These are phyloP conservation scores for Exophiala lecanii-corni DNA, from an alignment of 2,329 filamentous ascomycete species.

Conservation along the genomic window DNA sequence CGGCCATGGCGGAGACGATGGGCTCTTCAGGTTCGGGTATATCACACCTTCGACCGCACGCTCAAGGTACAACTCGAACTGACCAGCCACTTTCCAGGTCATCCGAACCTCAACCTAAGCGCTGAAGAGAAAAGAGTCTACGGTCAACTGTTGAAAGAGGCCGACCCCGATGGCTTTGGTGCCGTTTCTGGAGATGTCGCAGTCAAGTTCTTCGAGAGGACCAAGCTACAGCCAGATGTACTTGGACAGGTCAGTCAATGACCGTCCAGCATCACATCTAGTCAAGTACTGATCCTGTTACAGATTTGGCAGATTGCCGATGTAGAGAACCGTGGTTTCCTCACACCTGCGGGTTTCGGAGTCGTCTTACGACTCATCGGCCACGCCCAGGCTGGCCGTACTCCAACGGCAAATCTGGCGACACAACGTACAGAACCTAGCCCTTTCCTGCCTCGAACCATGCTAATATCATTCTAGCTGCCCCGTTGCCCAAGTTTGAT, in stretches of 20 bases:
- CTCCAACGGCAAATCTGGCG: constrained; percentile 75
- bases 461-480: constrained; percentile 44
- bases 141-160: constrained; percentile 86
- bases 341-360: constrained; percentile 89
- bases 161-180: constrained; percentile 84
- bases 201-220: constrained; percentile 97
- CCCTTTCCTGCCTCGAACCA: no score
- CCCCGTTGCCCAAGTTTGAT: constrained; percentile 89
- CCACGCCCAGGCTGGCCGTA: constrained; percentile 83
- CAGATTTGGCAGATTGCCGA: constrained; percentile 99
- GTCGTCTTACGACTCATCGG: constrained; percentile 90
- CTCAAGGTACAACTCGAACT: background rate
- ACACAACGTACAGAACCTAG: constrained; percentile 57
- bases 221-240: constrained; percentile 75
- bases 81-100: constrained; percentile 27
- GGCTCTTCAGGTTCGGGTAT: constrained; percentile 24
- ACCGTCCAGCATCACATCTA: background rate
- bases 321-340: constrained; percentile 87
- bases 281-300: constrained; percentile 4
- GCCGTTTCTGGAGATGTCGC: constrained; percentile 95
- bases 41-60: constrained; percentile 6
- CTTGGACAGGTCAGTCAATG: constrained; percentile 69
- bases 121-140: constrained; percentile 91
- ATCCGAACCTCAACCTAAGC: constrained; percentile 75
- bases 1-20: constrained; percentile 24